Percentiles rank a stretch among this genome's conserved stretches.
These are phyloP conservation scores for Trichoderma guizhouense DNA, from an alignment of 2,329 filamentous ascomycete genomes.

Conservation along the genomic window DNA sequence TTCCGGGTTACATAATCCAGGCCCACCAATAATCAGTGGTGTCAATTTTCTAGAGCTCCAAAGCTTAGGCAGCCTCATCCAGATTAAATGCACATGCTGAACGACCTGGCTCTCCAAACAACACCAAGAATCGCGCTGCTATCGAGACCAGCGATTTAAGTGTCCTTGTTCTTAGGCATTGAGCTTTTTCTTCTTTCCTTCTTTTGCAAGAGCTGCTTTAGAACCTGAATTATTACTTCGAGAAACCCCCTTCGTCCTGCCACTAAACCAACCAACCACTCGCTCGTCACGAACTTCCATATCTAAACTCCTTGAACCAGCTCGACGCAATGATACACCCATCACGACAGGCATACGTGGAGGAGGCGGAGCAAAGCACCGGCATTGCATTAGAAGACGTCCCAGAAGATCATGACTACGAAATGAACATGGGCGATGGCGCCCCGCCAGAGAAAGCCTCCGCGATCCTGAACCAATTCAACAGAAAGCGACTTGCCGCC, in stretches of 20 bases:
- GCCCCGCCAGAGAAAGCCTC: conserved; percentile 78
- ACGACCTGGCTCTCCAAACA: not conserved
- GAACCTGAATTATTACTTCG: not conserved
- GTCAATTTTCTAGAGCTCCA: conserved; percentile 8
- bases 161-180: not conserved
- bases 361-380: conserved; percentile 65
- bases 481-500: conserved; percentile 83
- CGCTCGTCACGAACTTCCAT: not conserved
- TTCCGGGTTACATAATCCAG: not conserved
- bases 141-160: not conserved
- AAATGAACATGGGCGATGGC: conserved; percentile 65
- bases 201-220: no score
- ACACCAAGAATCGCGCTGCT: not conserved
- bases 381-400: conserved; percentile 50
- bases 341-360: conserved; percentile 87
- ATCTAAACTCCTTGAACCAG: not conserved
- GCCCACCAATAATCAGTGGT: not conserved
- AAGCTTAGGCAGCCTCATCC: not conserved
- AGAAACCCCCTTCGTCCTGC: not conserved
- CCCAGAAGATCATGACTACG: conserved; percentile 76
- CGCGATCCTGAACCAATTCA: conserved; percentile 81
- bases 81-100: not conserved
- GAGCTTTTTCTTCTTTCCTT: not conserved
- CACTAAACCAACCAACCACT: not conserved
- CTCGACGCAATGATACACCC: conserved; percentile 69